Evolutionary conservation across 768 basidiomycete genomes (phyloP).

Genomic region (Tephrocybe sp.): DNA sequence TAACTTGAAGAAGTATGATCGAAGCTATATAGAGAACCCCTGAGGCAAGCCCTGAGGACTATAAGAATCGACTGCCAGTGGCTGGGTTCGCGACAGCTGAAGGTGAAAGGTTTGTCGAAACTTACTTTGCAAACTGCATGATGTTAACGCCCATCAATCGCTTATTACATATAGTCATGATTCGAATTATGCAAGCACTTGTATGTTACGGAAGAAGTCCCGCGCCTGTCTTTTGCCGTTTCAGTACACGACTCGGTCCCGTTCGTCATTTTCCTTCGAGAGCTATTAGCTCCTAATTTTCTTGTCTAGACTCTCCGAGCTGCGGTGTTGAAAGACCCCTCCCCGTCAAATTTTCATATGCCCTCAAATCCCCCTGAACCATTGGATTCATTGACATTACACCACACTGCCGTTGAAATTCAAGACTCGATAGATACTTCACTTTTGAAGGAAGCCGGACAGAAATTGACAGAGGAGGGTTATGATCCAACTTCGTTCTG

Average conservation of each 20-base stretch:
- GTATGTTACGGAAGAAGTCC: not conserved
- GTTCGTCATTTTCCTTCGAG: not conserved
- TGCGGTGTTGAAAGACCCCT: constrained; percentile 62
- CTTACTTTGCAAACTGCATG: too few relatives aligned
- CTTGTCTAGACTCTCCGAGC: constrained; percentile 53
- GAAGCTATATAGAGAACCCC: too few relatives aligned
- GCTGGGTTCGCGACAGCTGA: too few relatives aligned
- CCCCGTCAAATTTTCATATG: constrained; percentile 66
- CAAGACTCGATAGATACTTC: constrained; percentile 14
- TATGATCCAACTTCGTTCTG: constrained; percentile 70
- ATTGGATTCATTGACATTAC: too few relatives aligned
- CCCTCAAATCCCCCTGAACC: constrained; percentile 61
- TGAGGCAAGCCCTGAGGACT: too few relatives aligned
- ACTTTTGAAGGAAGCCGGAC: constrained; percentile 39
- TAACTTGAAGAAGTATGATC: too few relatives aligned
- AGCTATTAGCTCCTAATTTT: not conserved
- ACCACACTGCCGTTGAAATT: constrained; percentile 40
- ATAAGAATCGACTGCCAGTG: too few relatives aligned
- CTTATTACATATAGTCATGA: too few relatives aligned
- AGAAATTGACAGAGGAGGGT: constrained; percentile 42
- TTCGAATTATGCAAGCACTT: constrained; percentile 5
- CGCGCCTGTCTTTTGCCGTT: not conserved
- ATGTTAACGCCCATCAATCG: too few relatives aligned
- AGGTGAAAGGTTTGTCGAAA: too few relatives aligned
- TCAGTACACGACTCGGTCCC: too few relatives aligned